Evolutionary conservation across 768 basidiomycete genomes (phyloP), one percentile per base, ranked within the genome.

Genomic region (Lyophyllum semitale): DNA sequence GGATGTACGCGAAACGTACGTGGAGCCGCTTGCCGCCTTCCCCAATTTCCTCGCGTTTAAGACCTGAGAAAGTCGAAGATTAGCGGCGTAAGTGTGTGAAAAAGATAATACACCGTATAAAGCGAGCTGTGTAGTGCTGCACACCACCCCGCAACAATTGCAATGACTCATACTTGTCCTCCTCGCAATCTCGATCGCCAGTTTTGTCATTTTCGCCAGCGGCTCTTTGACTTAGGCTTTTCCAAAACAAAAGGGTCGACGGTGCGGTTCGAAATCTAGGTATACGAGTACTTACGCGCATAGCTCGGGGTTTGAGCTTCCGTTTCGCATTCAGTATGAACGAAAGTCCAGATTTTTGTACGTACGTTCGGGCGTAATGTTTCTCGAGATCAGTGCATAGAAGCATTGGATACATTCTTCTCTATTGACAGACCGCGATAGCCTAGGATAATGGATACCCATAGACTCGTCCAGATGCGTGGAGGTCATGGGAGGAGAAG

Each of bases 361-460:
- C 77, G 68, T 98, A 97, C 0, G 82, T 82, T 8, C 73, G 76
- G 4, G 91, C 88, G 66, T 98, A 96, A 51, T 87, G 82, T 25
- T 91, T 76, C 17, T 77, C 75, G 4, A 65, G 48, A 61, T 75
- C 77, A 3, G 88, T 73, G 66, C 96, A 99, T 98, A 95, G 68
- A 98, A 99, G 66, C 96, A 99, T 55, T 95, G 94, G 0, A 95
- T 97, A 66, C 96, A 99, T 71, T 98, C 95, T 72, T 97, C 93
- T 8, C 95, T 75, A 62, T 95, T 88, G 0, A 94, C 91, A 0
- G 82, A 81, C 58, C 93, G 88, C 4, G 83, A 85, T 0, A 88
- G 72, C 45, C 71, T 80, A 0, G 92, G 91, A 0, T 76, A 76
- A 30, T 75, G 68, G 0, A 93, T 72, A 12, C 63, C 71, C 44